Evolutionary conservation across 768 basidiomycete species (phyloP).

Genomic region (Pisolithus tinctorius): DNA sequence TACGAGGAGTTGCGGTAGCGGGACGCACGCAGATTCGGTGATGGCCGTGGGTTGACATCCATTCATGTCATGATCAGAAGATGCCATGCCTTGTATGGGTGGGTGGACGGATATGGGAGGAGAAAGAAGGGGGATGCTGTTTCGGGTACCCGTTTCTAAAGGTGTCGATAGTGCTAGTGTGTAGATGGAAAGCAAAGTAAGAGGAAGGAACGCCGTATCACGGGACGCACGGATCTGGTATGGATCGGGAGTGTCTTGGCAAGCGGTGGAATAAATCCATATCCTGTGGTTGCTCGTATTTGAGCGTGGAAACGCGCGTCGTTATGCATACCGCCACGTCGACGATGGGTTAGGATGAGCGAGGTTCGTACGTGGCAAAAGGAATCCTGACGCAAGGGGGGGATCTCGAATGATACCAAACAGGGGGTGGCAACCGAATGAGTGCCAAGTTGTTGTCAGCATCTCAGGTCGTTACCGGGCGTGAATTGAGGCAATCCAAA

Average conservation of each 20-base stretch:
- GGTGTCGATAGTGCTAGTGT: not conserved
- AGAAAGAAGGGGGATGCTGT: not conserved
- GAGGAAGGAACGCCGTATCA: not conserved
- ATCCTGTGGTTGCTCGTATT: not conserved
- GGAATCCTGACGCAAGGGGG: not conserved
- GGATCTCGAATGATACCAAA: not conserved
- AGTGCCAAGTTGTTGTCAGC: not conserved
- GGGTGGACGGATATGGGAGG: not conserved
- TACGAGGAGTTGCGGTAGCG: not conserved
- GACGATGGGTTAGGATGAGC: not conserved
- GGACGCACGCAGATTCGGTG: not conserved
- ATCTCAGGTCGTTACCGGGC: no score
- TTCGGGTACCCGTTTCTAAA: not conserved
- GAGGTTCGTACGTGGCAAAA: not conserved
- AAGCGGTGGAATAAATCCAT: not conserved
- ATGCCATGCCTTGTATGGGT: not conserved
- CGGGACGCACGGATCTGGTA: not conserved
- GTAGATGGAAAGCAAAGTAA: not conserved
- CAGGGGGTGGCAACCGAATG: not conserved
- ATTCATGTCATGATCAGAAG: not conserved
- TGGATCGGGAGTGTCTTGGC: not conserved
- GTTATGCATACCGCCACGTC: not conserved
- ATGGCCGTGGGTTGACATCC: not conserved
- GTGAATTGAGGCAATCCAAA: no score
- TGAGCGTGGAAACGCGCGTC: conserved; percentile 1